Evolutionary conservation across 2,329 filamentous ascomycete genomes (phyloP).

Genomic region (Calonectria crousiana): DNA sequence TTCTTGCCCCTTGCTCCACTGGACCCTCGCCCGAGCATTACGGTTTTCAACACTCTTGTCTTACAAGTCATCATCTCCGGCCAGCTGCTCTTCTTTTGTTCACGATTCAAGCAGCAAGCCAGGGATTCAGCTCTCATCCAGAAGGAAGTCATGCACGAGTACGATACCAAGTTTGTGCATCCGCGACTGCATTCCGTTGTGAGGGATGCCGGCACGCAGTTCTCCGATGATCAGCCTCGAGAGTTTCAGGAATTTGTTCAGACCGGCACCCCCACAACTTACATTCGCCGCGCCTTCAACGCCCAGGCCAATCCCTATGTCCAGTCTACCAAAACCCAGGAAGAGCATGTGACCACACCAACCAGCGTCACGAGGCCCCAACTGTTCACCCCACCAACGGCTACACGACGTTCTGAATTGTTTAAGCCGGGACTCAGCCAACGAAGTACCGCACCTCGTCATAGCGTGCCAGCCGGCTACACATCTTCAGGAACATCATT

Average conservation of each 20-base stretch:
- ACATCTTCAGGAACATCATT: slow-evolving; percentile 43
- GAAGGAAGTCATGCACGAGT: slow-evolving; percentile 93
- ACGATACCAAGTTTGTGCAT: slow-evolving; percentile 95
- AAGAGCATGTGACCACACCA: slow-evolving; percentile 52
- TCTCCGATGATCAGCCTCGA: slow-evolving; percentile 62
- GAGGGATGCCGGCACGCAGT: slow-evolving; percentile 83
- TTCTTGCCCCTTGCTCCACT: slow-evolving; percentile 83
- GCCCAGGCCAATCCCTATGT: slow-evolving; percentile 86
- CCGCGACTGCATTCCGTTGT: slow-evolving; percentile 87
- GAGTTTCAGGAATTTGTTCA: slow-evolving; percentile 59
- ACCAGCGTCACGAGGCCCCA: slow-evolving; percentile 55
- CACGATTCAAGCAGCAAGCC: slow-evolving; percentile 83
- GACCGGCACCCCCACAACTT: slow-evolving; percentile 66
- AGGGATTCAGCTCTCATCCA: slow-evolving; percentile 89
- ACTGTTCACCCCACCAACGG: slow-evolving; percentile 57
- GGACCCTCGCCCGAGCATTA: slow-evolving; percentile 86
- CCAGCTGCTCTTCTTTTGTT: slow-evolving; percentile 81
- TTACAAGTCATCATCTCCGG: slow-evolving; percentile 80
- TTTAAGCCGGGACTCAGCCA: slow-evolving; percentile 47
- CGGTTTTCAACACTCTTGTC: slow-evolving; percentile 84
- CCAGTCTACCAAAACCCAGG: slow-evolving; percentile 64
- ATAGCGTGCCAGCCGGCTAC: slow-evolving; percentile 51
- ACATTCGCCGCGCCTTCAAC: slow-evolving; percentile 81
- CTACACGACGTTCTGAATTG: slow-evolving; percentile 49
- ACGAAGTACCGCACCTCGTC: slow-evolving; percentile 47